A percentile compares a stretch with the other conserved stretches of the same genome.
These are phyloP conservation scores for Avicennia marina DNA, from an alignment of 257 asterid genomes.

Conservation along the genomic window DNA sequence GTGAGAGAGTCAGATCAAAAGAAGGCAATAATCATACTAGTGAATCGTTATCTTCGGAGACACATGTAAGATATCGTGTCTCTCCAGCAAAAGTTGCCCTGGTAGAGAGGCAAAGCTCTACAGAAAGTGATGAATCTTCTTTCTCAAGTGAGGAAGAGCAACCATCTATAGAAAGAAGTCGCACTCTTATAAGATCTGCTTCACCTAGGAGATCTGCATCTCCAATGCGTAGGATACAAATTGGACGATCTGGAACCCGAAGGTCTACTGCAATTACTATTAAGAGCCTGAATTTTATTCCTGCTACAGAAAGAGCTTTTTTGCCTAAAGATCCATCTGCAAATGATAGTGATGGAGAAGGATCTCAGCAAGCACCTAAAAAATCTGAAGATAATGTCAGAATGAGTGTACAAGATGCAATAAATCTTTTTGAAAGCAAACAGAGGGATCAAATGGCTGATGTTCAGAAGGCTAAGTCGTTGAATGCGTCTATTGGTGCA, in stretches of 20 bases:
- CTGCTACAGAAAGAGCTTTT: constrained; percentile 56
- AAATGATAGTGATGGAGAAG: constrained; percentile 59
- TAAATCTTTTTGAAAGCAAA: constrained; percentile 87
- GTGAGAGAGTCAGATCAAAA: constrained; percentile 21
- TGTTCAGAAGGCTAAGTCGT: too few relatives aligned
- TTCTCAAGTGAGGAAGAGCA: constrained; percentile 44
- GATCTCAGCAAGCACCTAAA: constrained; percentile 46
- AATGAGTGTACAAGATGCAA: constrained; percentile 95
- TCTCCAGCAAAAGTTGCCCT: constrained; percentile 93
- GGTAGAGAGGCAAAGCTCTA: constrained; percentile 76
- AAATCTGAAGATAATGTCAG: constrained; percentile 57
- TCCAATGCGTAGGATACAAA: constrained; percentile 96
- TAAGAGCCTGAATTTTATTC: constrained; percentile 66
- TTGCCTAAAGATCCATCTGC: constrained; percentile 42
- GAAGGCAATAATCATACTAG: constrained; percentile 24
- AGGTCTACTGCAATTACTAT: constrained; percentile 86
- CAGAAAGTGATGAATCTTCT: constrained; percentile 69
- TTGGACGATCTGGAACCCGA: constrained; percentile 91
- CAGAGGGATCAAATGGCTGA: constrained; percentile 67
- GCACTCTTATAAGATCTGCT: constrained; percentile 63
- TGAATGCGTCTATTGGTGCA: constrained; percentile 49
- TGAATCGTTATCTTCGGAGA: constrained; percentile 31
- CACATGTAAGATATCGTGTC: constrained; percentile 59
- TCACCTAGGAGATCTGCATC: constrained; percentile 98
- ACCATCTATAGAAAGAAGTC: constrained; percentile 76